Evolutionary conservation across 768 basidiomycete species (phyloP).

Genomic region (Leccinellum albellum): DNA sequence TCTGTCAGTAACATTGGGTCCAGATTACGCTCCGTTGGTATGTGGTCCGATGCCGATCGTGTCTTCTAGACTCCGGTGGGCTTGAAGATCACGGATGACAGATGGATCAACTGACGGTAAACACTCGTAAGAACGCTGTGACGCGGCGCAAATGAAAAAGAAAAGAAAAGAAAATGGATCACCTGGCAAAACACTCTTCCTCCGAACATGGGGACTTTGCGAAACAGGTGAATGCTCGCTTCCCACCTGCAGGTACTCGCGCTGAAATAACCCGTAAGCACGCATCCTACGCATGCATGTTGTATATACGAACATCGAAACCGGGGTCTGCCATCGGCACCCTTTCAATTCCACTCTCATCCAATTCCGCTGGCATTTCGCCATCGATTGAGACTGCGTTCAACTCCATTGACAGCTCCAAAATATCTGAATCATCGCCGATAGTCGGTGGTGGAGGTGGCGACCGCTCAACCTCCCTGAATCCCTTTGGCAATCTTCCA

Average conservation of each 20-base stretch:
- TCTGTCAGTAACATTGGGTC: conserved; percentile 11
- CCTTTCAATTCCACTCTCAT: conserved; percentile 79
- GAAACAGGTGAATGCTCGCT: conserved; percentile 56
- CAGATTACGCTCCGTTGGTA: conserved; percentile 27
- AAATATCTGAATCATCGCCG: conserved; percentile 80
- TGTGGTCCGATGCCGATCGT: conserved; percentile 30
- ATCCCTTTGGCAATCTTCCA: conserved; percentile 68
- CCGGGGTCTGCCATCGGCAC: conserved; percentile 93
- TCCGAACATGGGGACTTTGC: conserved; percentile 77
- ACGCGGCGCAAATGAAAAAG: conserved; percentile 2
- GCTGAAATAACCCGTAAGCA: conserved; percentile 39
- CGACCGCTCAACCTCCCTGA: conserved; percentile 61
- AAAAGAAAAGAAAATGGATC: conserved; percentile 15
- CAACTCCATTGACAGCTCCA: conserved; percentile 87
- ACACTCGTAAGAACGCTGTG: conserved; percentile 16
- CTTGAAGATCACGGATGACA: conserved; percentile 83
- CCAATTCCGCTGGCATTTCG: conserved; percentile 59
- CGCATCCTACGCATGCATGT: conserved; percentile 8
- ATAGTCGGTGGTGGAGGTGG: conserved; percentile 76
- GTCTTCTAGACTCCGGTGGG: conserved; percentile 79
- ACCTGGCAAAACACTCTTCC: conserved; percentile 95
- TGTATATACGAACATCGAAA: conserved; percentile 60
- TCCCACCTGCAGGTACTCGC: conserved; percentile 63
- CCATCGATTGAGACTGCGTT: conserved; percentile 77
- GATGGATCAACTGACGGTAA: conserved; percentile 75